A percentile compares a stretch with the other conserved stretches of the same genome.
Conservation (phyloP, 495 filamentous ascomycete genomes). For the Tuber brumale region DNA sequence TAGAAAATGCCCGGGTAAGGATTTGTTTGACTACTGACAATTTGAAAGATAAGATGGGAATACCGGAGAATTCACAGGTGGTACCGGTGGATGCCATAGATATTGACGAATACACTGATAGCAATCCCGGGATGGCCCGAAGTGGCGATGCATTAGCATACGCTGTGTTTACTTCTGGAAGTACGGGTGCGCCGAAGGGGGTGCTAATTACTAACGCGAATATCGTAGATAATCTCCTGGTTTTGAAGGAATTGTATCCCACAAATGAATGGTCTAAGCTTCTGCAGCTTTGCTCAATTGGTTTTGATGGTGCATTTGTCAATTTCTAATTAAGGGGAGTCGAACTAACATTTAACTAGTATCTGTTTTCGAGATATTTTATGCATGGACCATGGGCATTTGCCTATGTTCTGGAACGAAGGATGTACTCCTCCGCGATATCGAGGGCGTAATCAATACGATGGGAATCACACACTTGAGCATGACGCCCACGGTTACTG, state of each 20-base stretch:
- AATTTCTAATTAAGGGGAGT: not conserved
- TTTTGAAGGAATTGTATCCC: constrained; percentile 57
- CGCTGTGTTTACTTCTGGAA: constrained; percentile 61
- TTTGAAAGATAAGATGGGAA: constrained; percentile 17
- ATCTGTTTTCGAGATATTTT: constrained; percentile 76
- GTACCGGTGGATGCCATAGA: constrained; percentile 44
- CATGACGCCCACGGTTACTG: constrained; percentile 70
- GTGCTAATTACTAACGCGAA: constrained; percentile 63
- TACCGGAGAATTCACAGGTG: constrained; percentile 29
- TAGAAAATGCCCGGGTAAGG: constrained; percentile 50
- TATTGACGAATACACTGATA: constrained; percentile 31
- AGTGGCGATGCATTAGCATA: constrained; percentile 49
- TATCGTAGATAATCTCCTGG: constrained; percentile 60
- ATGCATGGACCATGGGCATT: constrained; percentile 66
- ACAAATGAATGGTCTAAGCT: constrained; percentile 47
- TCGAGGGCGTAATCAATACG: constrained; percentile 53
- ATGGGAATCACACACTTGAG: constrained; percentile 66
- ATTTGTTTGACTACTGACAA: constrained; percentile 39
- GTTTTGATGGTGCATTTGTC: constrained; percentile 54
- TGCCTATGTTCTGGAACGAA: constrained; percentile 63
- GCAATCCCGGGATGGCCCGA: constrained; percentile 42
- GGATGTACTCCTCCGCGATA: constrained; percentile 57
- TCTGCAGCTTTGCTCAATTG: constrained; percentile 66
- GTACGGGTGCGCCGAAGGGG: constrained; percentile 62
- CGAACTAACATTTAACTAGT: constrained; percentile 43